Conservation (phyloP, 2,329 filamentous ascomycete genomes). For the Sphaceloma murrayae region DNA sequence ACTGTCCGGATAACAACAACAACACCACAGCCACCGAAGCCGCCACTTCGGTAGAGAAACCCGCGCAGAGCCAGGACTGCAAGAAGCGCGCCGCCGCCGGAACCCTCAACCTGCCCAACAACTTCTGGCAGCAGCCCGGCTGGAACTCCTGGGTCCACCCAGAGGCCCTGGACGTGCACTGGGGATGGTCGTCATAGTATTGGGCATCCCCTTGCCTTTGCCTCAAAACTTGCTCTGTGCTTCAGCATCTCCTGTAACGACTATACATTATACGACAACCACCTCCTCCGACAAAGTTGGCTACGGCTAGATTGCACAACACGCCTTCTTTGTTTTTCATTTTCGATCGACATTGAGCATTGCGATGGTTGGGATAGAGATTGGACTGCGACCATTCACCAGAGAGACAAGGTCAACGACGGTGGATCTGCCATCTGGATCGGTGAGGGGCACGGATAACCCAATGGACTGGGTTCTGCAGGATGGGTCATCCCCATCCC, state of each 20-base stretch:
- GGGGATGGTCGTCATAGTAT: conserved; percentile 13
- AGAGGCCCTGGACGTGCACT: conserved; percentile 9
- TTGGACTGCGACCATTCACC: too few species aligned
- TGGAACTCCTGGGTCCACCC: conserved; percentile 16
- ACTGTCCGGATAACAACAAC: conserved; percentile 7
- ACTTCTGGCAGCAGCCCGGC: conserved; percentile 16
- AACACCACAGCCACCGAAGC: background rate
- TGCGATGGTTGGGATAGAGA: background rate
- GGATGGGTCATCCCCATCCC: too few species aligned
- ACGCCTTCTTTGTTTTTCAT: conserved; percentile 2
- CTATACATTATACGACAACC: background rate
- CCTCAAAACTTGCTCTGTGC: conserved; percentile 9
- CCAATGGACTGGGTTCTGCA: too few species aligned
- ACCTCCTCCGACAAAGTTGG: too few species aligned
- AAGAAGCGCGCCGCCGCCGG: conserved; percentile 13
- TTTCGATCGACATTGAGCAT: background rate
- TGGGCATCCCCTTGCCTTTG: too few species aligned
- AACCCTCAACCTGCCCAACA: conserved; percentile 12
- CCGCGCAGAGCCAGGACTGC: conserved; percentile 2
- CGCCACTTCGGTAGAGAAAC: background rate
- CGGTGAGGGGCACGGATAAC: too few species aligned
- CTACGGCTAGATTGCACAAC: conserved; percentile 3
- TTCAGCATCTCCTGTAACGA: background rate
- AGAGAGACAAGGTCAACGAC: too few species aligned
- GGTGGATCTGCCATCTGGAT: too few species aligned